Evolutionary conservation across 1,139 yeast genomes (phyloP).

Genomic region (Saccharomyces hybrid): DNA sequence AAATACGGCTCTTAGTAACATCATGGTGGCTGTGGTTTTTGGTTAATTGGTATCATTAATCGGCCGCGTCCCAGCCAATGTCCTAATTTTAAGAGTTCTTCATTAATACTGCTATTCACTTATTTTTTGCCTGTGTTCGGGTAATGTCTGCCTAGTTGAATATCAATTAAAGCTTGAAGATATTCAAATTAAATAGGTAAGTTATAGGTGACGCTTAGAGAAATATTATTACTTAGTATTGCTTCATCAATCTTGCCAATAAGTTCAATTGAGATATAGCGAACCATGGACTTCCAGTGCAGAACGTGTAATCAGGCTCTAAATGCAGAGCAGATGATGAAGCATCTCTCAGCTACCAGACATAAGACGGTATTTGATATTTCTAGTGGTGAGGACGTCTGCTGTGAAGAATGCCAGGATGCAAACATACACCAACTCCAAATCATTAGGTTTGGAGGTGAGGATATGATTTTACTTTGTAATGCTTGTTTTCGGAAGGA

Average conservation of each 20-base stretch:
- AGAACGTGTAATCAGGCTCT: conserved; percentile 27
- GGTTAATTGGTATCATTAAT: background rate
- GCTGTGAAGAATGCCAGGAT: conserved; percentile 53
- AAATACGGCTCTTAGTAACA: background rate
- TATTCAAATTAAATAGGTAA: background rate
- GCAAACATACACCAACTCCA: conserved; percentile 47
- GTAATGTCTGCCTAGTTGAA: background rate
- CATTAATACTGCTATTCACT: background rate
- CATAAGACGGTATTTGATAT: conserved; percentile 40
- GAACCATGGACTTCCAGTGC: conserved; percentile 22
- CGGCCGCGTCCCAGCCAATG: background rate
- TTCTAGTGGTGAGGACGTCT: conserved; percentile 37
- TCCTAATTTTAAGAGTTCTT: conserved; percentile 36
- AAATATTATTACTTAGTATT: background rate
- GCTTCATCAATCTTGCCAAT: background rate
- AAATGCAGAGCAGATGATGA: conserved; percentile 33
- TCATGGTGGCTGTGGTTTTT: background rate
- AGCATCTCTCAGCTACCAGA: conserved; percentile 46
- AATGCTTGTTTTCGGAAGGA: conserved; percentile 40
- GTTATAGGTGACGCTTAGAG: background rate
- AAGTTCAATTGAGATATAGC: background rate
- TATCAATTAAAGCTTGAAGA: background rate
- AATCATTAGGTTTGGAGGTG: conserved; percentile 47
- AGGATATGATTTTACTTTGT: conserved; percentile 48
- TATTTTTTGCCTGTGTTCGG: background rate